A percentile compares a stretch with the other conserved stretches of the same genome.
These are phyloP conservation scores for Exophiala spinifera DNA, from an alignment of 2,329 filamentous ascomycete genomes.

Conservation along the genomic window DNA sequence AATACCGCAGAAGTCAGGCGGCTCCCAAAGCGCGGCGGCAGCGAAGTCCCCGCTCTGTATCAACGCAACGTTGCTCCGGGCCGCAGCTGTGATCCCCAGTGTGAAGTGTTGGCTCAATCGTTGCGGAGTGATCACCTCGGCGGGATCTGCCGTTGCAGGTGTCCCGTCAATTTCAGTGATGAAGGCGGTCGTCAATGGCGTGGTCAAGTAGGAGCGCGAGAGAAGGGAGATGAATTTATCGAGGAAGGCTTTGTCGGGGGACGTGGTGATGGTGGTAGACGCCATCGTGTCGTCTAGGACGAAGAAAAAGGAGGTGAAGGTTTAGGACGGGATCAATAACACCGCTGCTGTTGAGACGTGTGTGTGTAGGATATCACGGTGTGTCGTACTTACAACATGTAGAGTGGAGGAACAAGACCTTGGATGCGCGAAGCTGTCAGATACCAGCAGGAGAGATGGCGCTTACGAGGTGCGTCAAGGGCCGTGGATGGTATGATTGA, in stretches of 20 bases:
- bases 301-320: background rate
- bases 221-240: constrained; percentile 28
- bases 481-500: background rate
- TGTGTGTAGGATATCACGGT: too few relatives aligned
- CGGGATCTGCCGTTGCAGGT: constrained; percentile 7
- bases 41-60: constrained; percentile 17
- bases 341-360: background rate
- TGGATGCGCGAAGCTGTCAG: background rate
- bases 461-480: constrained; percentile 4
- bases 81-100: constrained; percentile 27
- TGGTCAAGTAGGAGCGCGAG: constrained; percentile 23
- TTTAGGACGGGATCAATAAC: background rate
- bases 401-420: background rate
- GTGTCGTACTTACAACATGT: background rate
- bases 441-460: background rate
- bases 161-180: constrained; percentile 28
- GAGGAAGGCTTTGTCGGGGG: constrained; percentile 22
- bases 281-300: constrained; percentile 11
- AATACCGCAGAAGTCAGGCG: constrained; percentile 29
- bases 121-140: constrained; percentile 22
- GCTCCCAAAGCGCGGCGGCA: constrained; percentile 29
- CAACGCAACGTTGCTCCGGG: constrained; percentile 25
- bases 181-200: constrained; percentile 29
- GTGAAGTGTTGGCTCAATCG: constrained; percentile 28
- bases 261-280: constrained; percentile 9